Percentiles rank a stretch among this genome's conserved stretches.
phyloP scores from a whole-genome alignment of 2,329 filamentous ascomycete genomes.

The Oidium heveae region DNA sequence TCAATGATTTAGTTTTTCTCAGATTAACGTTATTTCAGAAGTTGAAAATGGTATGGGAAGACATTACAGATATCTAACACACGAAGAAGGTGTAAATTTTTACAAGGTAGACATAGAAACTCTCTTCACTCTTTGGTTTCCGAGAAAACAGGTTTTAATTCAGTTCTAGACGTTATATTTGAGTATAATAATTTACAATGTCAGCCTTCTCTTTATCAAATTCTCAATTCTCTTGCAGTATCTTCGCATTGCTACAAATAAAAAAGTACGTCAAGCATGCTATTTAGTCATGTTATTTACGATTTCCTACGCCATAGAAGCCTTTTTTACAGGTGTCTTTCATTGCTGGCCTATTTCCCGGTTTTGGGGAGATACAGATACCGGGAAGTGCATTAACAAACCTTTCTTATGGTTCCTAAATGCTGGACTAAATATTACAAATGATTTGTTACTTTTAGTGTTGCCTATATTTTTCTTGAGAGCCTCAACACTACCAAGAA shows the following conservation, averaged over 20 bases:
- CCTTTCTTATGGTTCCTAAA: slow-evolving; percentile 2
- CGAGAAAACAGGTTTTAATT: not conserved
- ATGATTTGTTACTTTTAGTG: slow-evolving; percentile 1
- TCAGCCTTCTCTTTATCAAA: slow-evolving; percentile 3
- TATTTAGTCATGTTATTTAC: slow-evolving; percentile 1
- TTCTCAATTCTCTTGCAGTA: slow-evolving; percentile 3
- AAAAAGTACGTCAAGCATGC: not conserved
- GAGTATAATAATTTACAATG: slow-evolving; percentile 3
- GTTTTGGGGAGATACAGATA: slow-evolving; percentile 2
- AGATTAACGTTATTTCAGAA: not conserved
- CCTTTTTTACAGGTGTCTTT: slow-evolving; percentile 2
- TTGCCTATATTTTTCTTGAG: slow-evolving; percentile 2
- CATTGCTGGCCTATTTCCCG: slow-evolving; percentile 1
- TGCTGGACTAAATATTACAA: slow-evolving; percentile 2
- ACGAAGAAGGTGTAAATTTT: not conserved
- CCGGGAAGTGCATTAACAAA: slow-evolving; percentile 2
- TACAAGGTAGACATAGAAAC: not conserved
- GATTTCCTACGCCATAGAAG: not conserved
- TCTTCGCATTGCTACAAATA: slow-evolving; percentile 1
- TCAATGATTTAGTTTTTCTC: not conserved
- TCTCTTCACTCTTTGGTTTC: too few relatives aligned
- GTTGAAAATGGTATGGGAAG: slow-evolving; percentile 2
- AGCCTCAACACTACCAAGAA: not conserved
- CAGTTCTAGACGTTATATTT: not conserved
- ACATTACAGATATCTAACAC: not conserved